Percentiles rank a stretch among this genome's conserved stretches.
These are phyloP conservation scores for Furcasterigmium sp. DNA, from an alignment of 2,329 filamentous ascomycete species.

Conservation along the genomic window DNA sequence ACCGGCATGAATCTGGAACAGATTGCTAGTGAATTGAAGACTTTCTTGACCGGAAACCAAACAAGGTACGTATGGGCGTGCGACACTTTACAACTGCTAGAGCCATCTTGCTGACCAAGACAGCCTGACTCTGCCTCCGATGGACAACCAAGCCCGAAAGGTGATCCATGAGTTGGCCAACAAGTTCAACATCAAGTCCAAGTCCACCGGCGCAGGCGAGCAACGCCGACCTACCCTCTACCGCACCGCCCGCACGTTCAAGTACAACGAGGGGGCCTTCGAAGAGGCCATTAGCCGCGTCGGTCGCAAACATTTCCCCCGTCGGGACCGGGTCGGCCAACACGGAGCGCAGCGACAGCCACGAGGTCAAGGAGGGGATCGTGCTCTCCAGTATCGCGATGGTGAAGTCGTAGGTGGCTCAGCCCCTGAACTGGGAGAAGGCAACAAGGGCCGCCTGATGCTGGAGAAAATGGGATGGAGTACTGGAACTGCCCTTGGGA, in stretches of 20 bases:
- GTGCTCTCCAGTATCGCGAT: slow-evolving; percentile 61
- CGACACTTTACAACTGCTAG: neutral
- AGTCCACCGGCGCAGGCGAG: slow-evolving; percentile 70
- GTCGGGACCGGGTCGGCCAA: slow-evolving; percentile 31
- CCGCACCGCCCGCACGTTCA: slow-evolving; percentile 63
- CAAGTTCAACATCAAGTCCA: slow-evolving; percentile 73
- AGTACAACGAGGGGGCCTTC: slow-evolving; percentile 54
- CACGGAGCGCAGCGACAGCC: slow-evolving; percentile 2
- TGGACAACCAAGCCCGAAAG: slow-evolving; percentile 74
- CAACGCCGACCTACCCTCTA: slow-evolving; percentile 72
- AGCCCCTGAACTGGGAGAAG: slow-evolving; percentile 75
- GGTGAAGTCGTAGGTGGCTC: slow-evolving; percentile 84
- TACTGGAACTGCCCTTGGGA: slow-evolving; percentile 77
- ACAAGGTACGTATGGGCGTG: slow-evolving; percentile 4
- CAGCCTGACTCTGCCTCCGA: slow-evolving; percentile 74
- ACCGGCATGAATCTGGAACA: slow-evolving; percentile 66
- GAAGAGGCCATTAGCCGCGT: slow-evolving; percentile 40
- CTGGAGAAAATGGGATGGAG: slow-evolving; percentile 98
- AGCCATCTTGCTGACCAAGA: slow-evolving; percentile 5
- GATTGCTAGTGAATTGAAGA: slow-evolving; percentile 65
- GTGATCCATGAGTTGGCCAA: slow-evolving; percentile 74
- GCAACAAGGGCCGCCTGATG: slow-evolving; percentile 81
- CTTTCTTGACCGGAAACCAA: slow-evolving; percentile 58
- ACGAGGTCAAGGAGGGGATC: slow-evolving; percentile 16
- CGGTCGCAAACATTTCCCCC: slow-evolving; percentile 49